These are phyloP conservation scores for Prinsepia uniflora DNA, from an alignment of 306 rosid species.

Conservation along the genomic window DNA sequence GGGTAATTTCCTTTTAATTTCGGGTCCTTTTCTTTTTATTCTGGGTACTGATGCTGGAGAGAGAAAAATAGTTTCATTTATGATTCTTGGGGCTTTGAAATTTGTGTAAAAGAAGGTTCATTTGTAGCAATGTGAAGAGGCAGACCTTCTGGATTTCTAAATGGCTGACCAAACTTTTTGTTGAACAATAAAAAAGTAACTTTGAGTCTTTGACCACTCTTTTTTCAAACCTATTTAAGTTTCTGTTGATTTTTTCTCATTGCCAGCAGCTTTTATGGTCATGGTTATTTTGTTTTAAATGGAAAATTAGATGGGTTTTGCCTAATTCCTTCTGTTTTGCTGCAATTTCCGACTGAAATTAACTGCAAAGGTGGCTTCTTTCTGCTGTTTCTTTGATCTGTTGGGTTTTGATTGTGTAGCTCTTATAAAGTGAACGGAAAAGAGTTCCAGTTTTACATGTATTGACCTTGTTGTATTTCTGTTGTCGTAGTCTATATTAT, in stretches of 20 bases:
- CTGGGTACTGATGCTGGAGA: slow-evolving; percentile 4
- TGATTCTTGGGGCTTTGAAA: slow-evolving; percentile 23
- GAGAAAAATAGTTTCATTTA: slow-evolving; percentile 23
- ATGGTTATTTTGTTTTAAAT: slow-evolving; percentile 32
- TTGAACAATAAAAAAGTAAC: slow-evolving; percentile 8
- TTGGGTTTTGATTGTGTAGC: neutral
- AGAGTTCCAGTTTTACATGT: neutral
- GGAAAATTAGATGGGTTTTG: slow-evolving; percentile 19
- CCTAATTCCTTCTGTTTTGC: slow-evolving; percentile 19
- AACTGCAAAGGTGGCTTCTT: slow-evolving; percentile 29
- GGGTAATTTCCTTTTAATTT: slow-evolving; percentile 38
- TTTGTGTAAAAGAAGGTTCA: slow-evolving; percentile 11
- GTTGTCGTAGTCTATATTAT: slow-evolving; percentile 33
- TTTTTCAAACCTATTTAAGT: slow-evolving; percentile 22
- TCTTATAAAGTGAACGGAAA: neutral
- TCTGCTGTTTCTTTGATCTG: slow-evolving; percentile 27
- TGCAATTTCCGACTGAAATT: slow-evolving; percentile 18
- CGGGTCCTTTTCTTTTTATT: neutral
- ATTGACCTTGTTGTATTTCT: slow-evolving; percentile 15
- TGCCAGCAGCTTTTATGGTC: slow-evolving; percentile 31
- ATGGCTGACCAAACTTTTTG: slow-evolving; percentile 37
- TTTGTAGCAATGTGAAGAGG: slow-evolving; percentile 46
- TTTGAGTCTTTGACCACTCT: slow-evolving; percentile 44
- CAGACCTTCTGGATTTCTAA: slow-evolving; percentile 37
- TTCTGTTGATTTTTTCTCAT: slow-evolving; percentile 28